Conservation (phyloP, 139 green algal genomes). For the Pseudopediastrum boryanum region DNA sequence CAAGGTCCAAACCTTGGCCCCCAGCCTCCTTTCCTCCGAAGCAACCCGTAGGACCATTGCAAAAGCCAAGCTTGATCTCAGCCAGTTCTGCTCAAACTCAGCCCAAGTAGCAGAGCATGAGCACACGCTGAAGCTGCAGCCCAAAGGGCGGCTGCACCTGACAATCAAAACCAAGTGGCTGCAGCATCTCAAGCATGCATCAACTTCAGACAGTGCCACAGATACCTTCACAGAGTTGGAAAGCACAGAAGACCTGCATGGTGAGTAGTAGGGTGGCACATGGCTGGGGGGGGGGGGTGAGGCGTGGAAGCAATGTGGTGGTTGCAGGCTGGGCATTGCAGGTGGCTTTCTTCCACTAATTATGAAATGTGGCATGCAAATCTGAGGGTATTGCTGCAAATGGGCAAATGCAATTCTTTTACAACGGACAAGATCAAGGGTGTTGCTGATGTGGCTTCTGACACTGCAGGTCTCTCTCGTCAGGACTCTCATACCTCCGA, state of each 20-base stretch:
- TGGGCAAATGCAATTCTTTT: too few species aligned
- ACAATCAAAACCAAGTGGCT: conserved; percentile 24
- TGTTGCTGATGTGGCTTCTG: too few species aligned
- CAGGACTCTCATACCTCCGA: too few species aligned
- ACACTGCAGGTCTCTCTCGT: too few species aligned
- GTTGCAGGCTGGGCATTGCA: not conserved
- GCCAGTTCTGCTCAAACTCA: conserved; percentile 44
- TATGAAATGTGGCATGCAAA: too few species aligned
- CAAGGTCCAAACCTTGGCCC: conserved; percentile 41
- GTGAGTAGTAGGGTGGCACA: not conserved
- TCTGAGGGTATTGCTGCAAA: too few species aligned
- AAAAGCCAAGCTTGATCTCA: conserved; percentile 48
- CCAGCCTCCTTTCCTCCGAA: conserved; percentile 16
- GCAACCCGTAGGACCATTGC: conserved; percentile 50
- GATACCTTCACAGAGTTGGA: not conserved
- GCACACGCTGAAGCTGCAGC: conserved; percentile 44
- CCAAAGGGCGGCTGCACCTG: conserved; percentile 36
- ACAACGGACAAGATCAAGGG: too few species aligned
- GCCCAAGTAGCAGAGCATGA: conserved; percentile 31
- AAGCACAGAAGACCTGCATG: conserved; percentile 6
- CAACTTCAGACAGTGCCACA: not conserved
- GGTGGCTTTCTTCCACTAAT: too few species aligned
- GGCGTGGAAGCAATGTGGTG: not conserved
- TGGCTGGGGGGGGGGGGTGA: not conserved
- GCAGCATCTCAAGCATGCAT: conserved; percentile 9